These are phyloP conservation scores for Austroboletus eburneus DNA, from an alignment of 768 basidiomycete species.

Conservation along the genomic window DNA sequence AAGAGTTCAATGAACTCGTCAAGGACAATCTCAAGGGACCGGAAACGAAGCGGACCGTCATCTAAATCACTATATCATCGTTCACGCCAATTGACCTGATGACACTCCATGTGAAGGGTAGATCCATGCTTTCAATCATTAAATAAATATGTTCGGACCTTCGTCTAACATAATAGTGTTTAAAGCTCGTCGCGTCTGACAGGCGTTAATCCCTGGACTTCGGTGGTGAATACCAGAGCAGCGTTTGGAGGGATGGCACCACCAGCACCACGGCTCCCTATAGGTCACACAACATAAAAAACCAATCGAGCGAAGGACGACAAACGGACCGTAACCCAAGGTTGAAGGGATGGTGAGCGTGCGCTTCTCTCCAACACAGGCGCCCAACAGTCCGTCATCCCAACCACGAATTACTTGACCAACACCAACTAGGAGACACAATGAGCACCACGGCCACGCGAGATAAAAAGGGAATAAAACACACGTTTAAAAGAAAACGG, in stretches of 20 bases:
- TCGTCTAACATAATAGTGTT: too few relatives aligned
- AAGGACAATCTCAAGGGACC: slow-evolving; percentile 64
- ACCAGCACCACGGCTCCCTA: slow-evolving; percentile 75
- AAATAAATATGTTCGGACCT: too few relatives aligned
- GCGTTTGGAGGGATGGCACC: slow-evolving; percentile 73
- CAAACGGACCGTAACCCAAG: slow-evolving; percentile 74
- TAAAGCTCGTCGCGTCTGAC: slow-evolving; percentile 53
- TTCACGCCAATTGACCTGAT: not conserved
- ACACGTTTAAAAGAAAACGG: slow-evolving; percentile 79
- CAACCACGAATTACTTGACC: slow-evolving; percentile 84
- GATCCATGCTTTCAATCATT: not conserved
- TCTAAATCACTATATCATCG: not conserved
- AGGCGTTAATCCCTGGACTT: slow-evolving; percentile 63
- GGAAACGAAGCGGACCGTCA: slow-evolving; percentile 21
- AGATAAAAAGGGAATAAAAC: too few relatives aligned
- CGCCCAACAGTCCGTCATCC: slow-evolving; percentile 78
- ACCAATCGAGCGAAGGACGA: not conserved
- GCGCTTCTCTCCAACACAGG: slow-evolving; percentile 88
- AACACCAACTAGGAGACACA: slow-evolving; percentile 56
- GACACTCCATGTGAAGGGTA: not conserved
- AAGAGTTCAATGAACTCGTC: slow-evolving; percentile 86
- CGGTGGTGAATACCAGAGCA: slow-evolving; percentile 82
- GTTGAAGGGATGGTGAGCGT: slow-evolving; percentile 79
- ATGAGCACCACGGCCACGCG: too few relatives aligned
- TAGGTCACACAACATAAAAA: not conserved